Evolutionary conservation across 306 rosid genomes (phyloP), one percentile per base, ranked within the genome.

Genomic region (Dalbergia cochinchinensis): DNA sequence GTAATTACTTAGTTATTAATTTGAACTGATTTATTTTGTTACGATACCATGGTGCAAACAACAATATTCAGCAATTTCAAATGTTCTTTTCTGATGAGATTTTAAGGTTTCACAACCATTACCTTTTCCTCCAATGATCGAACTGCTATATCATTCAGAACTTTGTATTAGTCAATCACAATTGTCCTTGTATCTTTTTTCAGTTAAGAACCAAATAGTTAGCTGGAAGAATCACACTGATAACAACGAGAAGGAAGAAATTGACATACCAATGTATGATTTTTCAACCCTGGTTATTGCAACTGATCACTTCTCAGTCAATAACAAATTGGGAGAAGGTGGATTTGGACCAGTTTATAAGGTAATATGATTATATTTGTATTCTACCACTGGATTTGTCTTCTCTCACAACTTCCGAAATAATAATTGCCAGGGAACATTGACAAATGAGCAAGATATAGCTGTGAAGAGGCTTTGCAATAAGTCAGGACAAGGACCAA

Each of bases 401-500:
- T 78, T 74, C 50, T 47, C 16, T 75, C 55, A 14, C 22, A 79
- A 74, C 35, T 31, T 60, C 44, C n/a, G 2, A 69, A 68, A 63
- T 55, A n/a, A 59, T 69, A 74, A 62, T 64, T 70, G 54, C 42
- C 84, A 90, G 96, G 97, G 96, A 35, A 83, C 51, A 11, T 83
- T 92, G 12, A 45, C 15, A 68, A 72, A 83, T 76, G 90, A 85
- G 15, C 80, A 80, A 64, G 89, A 88, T 54, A 70, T 90, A 53
- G 97, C 97, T 1, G 92, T 90, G 33, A 92, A 92, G 78, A 64
- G 94, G 37, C 92, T 89, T 44, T 76, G 91, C 45, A 78, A 26
- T 5, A 44, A 78, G 7, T 87, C 91, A 0, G 88, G 90, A 50
- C 97, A 92, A 85, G 94, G 94, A 31, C 51, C 84, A 0, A 47